Percentiles rank a stretch among this genome's conserved stretches.
Evolutionary conservation across 2,329 filamentous ascomycete species (phyloP).

Genomic region (Phialophora expanda): DNA sequence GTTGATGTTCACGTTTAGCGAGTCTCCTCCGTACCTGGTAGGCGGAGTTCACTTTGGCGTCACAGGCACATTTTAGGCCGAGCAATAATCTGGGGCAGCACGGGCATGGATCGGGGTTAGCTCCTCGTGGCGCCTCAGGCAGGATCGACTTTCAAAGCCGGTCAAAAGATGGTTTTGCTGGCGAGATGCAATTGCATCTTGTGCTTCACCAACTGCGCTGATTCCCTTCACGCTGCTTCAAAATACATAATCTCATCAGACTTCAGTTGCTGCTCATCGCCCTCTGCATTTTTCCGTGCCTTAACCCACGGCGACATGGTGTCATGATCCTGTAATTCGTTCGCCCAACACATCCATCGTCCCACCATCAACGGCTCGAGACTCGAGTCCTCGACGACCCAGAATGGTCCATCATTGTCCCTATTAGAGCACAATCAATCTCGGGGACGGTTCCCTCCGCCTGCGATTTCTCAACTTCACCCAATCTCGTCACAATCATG

Average conservation of each 20-base stretch:
- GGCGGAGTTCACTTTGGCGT: conserved; percentile 2
- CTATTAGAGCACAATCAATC: conserved; percentile 7
- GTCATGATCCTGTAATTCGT: conserved; percentile 4
- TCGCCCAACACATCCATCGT: conserved; percentile 10
- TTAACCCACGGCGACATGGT: conserved; percentile 11
- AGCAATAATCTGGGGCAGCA: conserved; percentile 19
- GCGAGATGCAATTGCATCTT: conserved; percentile 17
- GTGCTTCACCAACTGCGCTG: conserved; percentile 10
- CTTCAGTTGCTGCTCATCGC: background rate
- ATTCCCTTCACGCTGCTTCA: conserved; percentile 8
- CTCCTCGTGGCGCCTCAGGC: conserved; percentile 1
- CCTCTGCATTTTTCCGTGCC: background rate
- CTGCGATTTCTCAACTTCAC: background rate
- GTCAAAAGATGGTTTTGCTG: conserved; percentile 19
- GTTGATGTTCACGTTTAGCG: conserved; percentile 2
- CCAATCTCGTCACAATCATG: conserved; percentile 43
- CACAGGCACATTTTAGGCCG: conserved; percentile 11
- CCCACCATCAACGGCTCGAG: conserved; percentile 25
- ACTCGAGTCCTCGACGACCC: conserved; percentile 24
- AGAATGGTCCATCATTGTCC: conserved; percentile 26
- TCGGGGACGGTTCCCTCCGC: background rate
- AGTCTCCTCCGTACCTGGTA: background rate
- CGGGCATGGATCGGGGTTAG: conserved; percentile 4
- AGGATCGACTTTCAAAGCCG: conserved; percentile 8
- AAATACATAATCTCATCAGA: background rate